Evolutionary conservation across 148 eudicot species (phyloP), one percentile per base, ranked within the genome.

Genomic region (Camellia sinensis): DNA sequence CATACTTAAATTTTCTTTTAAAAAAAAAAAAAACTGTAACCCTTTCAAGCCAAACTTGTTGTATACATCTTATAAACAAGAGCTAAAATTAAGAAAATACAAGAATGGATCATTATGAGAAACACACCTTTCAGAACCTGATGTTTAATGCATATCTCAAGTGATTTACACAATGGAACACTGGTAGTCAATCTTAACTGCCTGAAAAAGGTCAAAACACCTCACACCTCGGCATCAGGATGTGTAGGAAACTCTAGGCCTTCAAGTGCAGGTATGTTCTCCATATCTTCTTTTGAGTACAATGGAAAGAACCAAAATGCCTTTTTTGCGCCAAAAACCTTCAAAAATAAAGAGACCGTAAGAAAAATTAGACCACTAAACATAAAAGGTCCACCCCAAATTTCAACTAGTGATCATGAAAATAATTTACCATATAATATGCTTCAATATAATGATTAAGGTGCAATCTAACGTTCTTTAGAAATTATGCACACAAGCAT

Each of bases 301-400:
- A 94, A 12, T 0, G 98, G 98, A 0, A 94, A 79, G 79, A 89
- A 86, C 97, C 98, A 94, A 12, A 92, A 77, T n/a, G 85, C 84
- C 88, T 89, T 92, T 80, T 79, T 90, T 12, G 84, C 84, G 78
- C 98, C 98, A 78, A 92, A 94, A 82, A 92, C 98, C 98, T 94
- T 84, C 79, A 81, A 59, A 18, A 68, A 62, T 37, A 19, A 74
- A 46, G 29, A 56, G 7, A 61, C 63, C 40, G 22, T 18, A 4
- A 72, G 44, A 67, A 74, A 29, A 21, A 64, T 72, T 18, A 77
- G 8, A 59, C 41, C 29, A 73, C 77, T 40, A 17, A 29, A 29
- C 37, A 29, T 29, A 29, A 29, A 29, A 8, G 17, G 29, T 19
- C 43, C 18, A 8, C 10, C 15, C 63, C 79, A 76, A 7, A 75